These are phyloP conservation scores for Clavulina sp. DNA, from an alignment of 768 basidiomycete genomes.

Conservation along the genomic window DNA sequence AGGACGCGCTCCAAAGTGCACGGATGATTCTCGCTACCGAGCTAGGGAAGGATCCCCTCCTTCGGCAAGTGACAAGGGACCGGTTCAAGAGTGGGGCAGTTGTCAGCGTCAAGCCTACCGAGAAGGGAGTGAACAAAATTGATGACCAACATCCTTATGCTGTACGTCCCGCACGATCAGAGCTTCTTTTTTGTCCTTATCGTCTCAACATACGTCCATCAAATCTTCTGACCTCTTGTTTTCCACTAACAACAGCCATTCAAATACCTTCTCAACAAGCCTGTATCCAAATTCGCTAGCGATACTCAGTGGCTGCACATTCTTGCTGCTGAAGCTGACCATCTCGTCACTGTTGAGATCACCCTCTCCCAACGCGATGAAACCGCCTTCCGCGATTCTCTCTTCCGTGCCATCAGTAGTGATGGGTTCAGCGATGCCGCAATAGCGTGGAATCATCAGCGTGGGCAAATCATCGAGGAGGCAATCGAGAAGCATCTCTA, in stretches of 20 bases:
- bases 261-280: conserved; percentile 81
- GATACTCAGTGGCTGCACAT: conserved; percentile 78
- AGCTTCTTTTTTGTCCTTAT: background rate
- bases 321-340: conserved; percentile 76
- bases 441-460: conserved; percentile 79
- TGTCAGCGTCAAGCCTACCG: conserved; percentile 71
- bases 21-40: conserved; percentile 78
- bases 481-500: conserved; percentile 67
- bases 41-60: conserved; percentile 79
- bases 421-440: conserved; percentile 73
- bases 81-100: conserved; percentile 57
- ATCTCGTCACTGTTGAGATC: conserved; percentile 63
- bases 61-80: conserved; percentile 61
- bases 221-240: conserved; percentile 2
- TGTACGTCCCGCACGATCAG: conserved; percentile 22
- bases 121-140: conserved; percentile 44
- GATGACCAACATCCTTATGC: conserved; percentile 30
- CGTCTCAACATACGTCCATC: background rate
- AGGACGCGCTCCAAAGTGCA: conserved; percentile 55
- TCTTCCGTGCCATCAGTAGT: conserved; percentile 71
- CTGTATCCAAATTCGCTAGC: conserved; percentile 47
- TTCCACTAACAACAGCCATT: conserved; percentile 43
- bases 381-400: conserved; percentile 48
- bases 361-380: conserved; percentile 43
- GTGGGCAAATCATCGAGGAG: conserved; percentile 60